Percentiles rank a stretch among this genome's conserved stretches.
Evolutionary conservation across 2,329 filamentous ascomycete species (phyloP).

Genomic region (Spiromastix sp.): DNA sequence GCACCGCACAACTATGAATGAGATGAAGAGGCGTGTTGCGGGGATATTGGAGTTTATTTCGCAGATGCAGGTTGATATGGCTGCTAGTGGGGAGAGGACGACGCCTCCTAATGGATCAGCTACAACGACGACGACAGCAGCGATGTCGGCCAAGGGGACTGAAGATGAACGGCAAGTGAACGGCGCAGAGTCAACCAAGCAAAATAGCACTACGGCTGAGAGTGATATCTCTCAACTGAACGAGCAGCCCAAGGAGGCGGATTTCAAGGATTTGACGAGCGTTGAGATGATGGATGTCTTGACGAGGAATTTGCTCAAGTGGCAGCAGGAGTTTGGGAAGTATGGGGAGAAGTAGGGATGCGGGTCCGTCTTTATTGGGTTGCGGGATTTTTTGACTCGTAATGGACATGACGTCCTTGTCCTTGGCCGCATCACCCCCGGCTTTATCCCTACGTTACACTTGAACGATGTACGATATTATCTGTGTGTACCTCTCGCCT

Average conservation of each 20-base stretch:
- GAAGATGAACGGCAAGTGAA: conserved; percentile 20
- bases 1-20: conserved; percentile 63
- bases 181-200: conserved; percentile 3
- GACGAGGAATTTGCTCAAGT: conserved; percentile 69
- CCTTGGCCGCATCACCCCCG: too few relatives aligned
- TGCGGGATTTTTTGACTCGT: too few relatives aligned
- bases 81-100: conserved; percentile 43
- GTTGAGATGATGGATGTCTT: conserved; percentile 86
- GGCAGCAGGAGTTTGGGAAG: conserved; percentile 64
- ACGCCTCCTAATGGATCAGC: conserved; percentile 27
- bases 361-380: too few relatives aligned
- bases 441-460: too few relatives aligned
- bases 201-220: conserved; percentile 16
- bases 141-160: conserved; percentile 17
- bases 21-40: conserved; percentile 75
- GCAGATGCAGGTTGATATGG: conserved; percentile 78
- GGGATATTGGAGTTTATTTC: conserved; percentile 85
- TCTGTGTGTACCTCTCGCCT: too few relatives aligned
- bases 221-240: conserved; percentile 14
- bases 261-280: conserved; percentile 67
- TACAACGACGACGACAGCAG: conserved; percentile 22
- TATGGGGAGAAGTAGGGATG: conserved; percentile 42
- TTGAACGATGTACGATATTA: too few relatives aligned
- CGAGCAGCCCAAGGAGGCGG: conserved; percentile 27
- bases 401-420: too few relatives aligned